phyloP scores from a whole-genome alignment of 768 basidiomycete genomes.

The Leucosporidium yakuticum region DNA sequence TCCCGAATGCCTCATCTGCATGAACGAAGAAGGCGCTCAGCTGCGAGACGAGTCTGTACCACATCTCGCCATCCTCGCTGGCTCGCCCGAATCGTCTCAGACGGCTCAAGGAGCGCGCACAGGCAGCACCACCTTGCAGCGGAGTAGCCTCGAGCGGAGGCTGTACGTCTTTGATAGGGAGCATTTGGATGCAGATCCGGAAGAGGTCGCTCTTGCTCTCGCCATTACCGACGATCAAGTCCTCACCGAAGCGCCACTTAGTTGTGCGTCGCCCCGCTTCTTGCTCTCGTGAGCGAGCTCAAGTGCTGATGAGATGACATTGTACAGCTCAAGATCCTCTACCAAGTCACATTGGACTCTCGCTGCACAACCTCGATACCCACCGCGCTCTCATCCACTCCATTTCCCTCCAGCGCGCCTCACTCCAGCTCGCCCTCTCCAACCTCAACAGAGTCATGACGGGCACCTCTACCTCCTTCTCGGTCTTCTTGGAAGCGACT shows the following conservation, averaged over 20 bases:
- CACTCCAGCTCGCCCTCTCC: constrained; percentile 29
- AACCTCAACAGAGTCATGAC: constrained; percentile 35
- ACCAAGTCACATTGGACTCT: constrained; percentile 25
- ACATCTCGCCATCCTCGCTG: constrained; percentile 17
- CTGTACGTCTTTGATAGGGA: constrained; percentile 35
- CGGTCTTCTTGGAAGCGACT: constrained; percentile 25
- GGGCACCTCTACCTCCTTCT: constrained; percentile 18
- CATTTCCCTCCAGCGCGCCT: constrained; percentile 30
- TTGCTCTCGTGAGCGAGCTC: neutral
- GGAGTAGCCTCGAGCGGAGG: neutral
- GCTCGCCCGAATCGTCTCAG: neutral
- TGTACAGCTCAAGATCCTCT: constrained; percentile 24
- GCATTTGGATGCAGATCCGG: constrained; percentile 31
- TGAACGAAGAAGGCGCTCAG: constrained; percentile 35
- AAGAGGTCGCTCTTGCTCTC: constrained; percentile 22
- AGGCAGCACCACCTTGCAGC: neutral
- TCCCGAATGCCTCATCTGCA: constrained; percentile 32
- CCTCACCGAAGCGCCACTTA: constrained; percentile 23
- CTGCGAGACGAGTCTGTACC: constrained; percentile 21
- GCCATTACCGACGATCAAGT: constrained; percentile 25
- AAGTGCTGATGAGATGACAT: neutral
- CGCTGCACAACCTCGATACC: constrained; percentile 27
- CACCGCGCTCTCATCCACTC: constrained; percentile 28
- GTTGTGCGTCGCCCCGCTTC: constrained; percentile 13
- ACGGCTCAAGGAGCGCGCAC: neutral